These are phyloP conservation scores for Boletus pseudo-olivaceus DNA, from an alignment of 768 basidiomycete genomes.

Conservation along the genomic window DNA sequence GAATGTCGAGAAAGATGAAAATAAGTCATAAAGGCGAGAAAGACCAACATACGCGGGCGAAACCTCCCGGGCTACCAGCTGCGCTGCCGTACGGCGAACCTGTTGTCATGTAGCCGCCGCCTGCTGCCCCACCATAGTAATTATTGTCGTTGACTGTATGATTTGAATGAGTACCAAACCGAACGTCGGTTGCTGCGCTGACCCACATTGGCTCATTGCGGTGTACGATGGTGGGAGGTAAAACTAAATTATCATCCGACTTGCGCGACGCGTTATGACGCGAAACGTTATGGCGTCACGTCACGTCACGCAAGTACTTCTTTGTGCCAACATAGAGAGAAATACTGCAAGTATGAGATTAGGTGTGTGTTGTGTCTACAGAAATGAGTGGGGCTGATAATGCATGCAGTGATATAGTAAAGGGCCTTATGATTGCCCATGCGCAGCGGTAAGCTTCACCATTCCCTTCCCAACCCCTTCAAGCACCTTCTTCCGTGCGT, in stretches of 20 bases:
- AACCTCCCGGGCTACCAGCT: constrained; percentile 58
- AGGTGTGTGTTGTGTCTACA: constrained; percentile 13
- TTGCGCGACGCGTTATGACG: constrained; percentile 24
- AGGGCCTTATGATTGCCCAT: constrained; percentile 27
- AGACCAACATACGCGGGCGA: constrained; percentile 36
- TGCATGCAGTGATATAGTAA: constrained; percentile 3
- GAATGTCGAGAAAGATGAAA: neutral
- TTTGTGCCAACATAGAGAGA: no score
- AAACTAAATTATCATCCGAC: no score
- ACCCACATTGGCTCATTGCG: constrained; percentile 45
- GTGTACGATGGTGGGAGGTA: neutral
- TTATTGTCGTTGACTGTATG: constrained; percentile 33
- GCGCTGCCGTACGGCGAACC: constrained; percentile 57
- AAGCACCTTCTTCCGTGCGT: constrained; percentile 66
- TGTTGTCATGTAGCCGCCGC: constrained; percentile 57
- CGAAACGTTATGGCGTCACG: constrained; percentile 24
- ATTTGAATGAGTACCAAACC: constrained; percentile 4
- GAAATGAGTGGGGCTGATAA: constrained; percentile 27
- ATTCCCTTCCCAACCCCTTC: constrained; percentile 74
- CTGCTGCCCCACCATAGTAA: constrained; percentile 41
- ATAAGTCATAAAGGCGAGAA: neutral
- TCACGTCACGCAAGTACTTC: constrained; percentile 8
- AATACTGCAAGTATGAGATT: neutral
- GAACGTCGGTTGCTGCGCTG: neutral
- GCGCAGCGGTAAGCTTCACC: constrained; percentile 44